Conservation (phyloP, 2,329 filamentous ascomycete species). For the Penicillium freii region DNA sequence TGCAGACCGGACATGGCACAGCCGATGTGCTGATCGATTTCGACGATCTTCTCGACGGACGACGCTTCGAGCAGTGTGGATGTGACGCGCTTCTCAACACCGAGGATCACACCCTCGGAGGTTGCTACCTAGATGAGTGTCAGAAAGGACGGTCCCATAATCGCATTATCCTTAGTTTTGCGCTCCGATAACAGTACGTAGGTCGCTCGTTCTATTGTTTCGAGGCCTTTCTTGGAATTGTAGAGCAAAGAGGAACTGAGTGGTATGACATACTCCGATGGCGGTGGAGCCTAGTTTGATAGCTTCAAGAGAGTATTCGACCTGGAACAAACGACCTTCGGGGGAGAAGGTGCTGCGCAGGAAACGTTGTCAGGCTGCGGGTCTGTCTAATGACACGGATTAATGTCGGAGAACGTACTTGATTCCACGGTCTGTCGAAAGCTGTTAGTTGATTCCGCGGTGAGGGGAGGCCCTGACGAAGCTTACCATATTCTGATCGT, state of each 20-base stretch:
- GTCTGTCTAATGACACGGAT: constrained; percentile 3
- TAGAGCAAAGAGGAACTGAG: neutral
- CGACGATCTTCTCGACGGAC: constrained; percentile 98
- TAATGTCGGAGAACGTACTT: constrained; percentile 62
- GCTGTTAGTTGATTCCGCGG: constrained; percentile 13
- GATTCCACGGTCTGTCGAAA: constrained; percentile 81
- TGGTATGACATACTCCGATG: constrained; percentile 67
- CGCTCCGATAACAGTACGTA: neutral
- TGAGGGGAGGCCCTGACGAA: constrained; percentile 25
- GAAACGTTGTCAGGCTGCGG: constrained; percentile 24
- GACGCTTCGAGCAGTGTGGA: constrained; percentile 95
- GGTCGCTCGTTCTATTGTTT: neutral
- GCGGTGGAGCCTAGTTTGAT: constrained; percentile 99
- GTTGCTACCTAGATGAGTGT: constrained; percentile 66
- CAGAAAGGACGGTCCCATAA: constrained; percentile 14
- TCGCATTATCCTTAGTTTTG: neutral
- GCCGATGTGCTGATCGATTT: constrained; percentile 97
- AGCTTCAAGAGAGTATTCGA: constrained; percentile 99
- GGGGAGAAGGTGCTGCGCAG: constrained; percentile 88
- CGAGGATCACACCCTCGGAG: constrained; percentile 89
- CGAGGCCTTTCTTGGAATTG: neutral
- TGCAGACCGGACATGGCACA: constrained; percentile 98
- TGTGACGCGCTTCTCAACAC: constrained; percentile 98
- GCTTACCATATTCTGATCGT: constrained; percentile 98
- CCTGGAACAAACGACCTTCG: constrained; percentile 98